phyloP scores from a whole-genome alignment of 75 land plant species.

The Sequoiadendron giganteum region DNA sequence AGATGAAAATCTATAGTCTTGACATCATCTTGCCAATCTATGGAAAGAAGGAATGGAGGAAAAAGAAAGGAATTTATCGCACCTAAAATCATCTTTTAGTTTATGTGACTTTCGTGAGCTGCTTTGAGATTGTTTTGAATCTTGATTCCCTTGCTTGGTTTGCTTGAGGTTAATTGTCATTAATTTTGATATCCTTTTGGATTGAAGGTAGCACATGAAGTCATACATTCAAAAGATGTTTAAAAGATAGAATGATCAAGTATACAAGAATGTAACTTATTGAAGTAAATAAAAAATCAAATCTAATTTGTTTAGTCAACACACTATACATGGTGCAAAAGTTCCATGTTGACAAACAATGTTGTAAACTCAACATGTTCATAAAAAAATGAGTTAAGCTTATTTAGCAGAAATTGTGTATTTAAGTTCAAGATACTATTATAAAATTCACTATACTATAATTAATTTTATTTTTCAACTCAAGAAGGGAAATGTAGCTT shows the following conservation, averaged over 20 bases:
- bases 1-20: not conserved
- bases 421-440: too few relatives aligned
- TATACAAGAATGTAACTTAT: not conserved
- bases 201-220: not conserved
- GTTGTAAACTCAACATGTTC: too few relatives aligned
- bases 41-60: not conserved
- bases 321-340: too few relatives aligned
- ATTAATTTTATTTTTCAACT: not conserved
- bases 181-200: not conserved
- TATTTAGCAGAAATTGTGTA: too few relatives aligned
- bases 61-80: not conserved
- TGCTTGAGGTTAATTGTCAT: not conserved
- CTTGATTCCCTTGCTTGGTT: not conserved
- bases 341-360: too few relatives aligned
- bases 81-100: not conserved
- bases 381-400: too few relatives aligned
- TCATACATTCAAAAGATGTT: not conserved
- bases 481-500: not conserved
- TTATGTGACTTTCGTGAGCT: not conserved
- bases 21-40: not conserved
- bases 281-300: not conserved
- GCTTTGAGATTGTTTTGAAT: not conserved
- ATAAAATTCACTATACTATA: too few relatives aligned
- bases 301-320: too few relatives aligned
- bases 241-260: not conserved